phyloP scores from a whole-genome alignment of 371 early-diverging fungal species.

The Mucor racemosus region DNA sequence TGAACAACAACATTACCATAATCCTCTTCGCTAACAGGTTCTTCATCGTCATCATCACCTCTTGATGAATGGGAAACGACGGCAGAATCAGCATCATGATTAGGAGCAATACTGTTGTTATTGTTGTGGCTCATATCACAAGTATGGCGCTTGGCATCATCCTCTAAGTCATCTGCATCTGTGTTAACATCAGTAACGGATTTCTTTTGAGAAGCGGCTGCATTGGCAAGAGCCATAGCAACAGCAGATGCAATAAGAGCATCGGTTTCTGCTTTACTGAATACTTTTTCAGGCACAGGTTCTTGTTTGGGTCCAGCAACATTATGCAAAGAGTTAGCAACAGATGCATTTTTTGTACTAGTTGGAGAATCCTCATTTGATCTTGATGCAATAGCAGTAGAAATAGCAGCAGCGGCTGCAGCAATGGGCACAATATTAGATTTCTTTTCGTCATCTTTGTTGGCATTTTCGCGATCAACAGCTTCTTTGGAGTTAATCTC shows the following conservation, averaged over 20 bases:
- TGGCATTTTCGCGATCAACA: background rate
- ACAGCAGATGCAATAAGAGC: conserved; percentile 48
- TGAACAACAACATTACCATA: conserved; percentile 19
- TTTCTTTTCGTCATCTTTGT: background rate
- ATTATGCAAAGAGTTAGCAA: background rate
- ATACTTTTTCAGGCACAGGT: conserved; percentile 15
- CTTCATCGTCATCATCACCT: conserved; percentile 6
- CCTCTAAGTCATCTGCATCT: background rate
- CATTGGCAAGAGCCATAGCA: conserved; percentile 34
- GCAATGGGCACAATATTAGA: background rate
- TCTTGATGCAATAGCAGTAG: background rate
- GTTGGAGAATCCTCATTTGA: background rate
- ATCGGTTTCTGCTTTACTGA: conserved; percentile 39
- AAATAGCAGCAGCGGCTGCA: background rate
- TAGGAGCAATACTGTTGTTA: background rate
- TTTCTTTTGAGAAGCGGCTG: background rate
- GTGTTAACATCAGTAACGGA: background rate
- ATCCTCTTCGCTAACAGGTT: background rate
- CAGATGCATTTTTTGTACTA: too few species aligned
- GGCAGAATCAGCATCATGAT: background rate
- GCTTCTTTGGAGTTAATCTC: background rate
- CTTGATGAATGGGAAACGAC: background rate
- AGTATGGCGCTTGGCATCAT: conserved; percentile 1
- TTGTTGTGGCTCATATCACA: conserved; percentile 7
- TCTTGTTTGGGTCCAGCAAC: background rate